Evolutionary conservation across 257 asterid species (phyloP).

Genomic region (Linaria vulgaris): DNA sequence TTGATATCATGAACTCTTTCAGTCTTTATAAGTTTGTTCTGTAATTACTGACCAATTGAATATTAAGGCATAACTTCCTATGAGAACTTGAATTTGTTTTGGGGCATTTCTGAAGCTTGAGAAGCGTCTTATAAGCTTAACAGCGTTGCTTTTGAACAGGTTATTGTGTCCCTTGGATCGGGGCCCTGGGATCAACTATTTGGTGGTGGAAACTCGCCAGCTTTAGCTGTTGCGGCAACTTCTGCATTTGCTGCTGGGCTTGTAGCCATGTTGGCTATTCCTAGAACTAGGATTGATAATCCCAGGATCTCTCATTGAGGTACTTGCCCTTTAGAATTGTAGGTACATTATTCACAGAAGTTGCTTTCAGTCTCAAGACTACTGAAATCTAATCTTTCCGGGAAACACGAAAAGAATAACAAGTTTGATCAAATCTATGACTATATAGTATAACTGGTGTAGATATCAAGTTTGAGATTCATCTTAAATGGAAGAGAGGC

Average conservation of each 20-base stretch:
- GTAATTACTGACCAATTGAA: not conserved
- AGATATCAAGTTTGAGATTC: slow-evolving; percentile 7
- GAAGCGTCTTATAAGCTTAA: not conserved
- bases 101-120: not conserved
- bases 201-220: slow-evolving; percentile 92
- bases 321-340: slow-evolving; percentile 29
- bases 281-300: slow-evolving; percentile 67
- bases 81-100: not conserved
- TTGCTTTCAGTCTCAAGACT: not conserved
- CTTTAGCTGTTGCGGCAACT: slow-evolving; percentile 62
- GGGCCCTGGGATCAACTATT: slow-evolving; percentile 76
- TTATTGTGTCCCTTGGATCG: slow-evolving; percentile 72
- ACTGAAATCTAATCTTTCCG: not conserved
- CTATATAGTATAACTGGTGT: not conserved
- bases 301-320: slow-evolving; percentile 55
- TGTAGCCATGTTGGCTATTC: slow-evolving; percentile 80
- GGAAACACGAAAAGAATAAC: not conserved
- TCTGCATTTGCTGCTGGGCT: slow-evolving; percentile 65
- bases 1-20: not conserved
- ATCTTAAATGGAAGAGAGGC: not conserved
- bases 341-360: not conserved
- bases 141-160: slow-evolving; percentile 39
- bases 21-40: not conserved
- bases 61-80: not conserved
- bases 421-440: not conserved